These are phyloP conservation scores for Agrostemma githago DNA, from an alignment of 148 eudicot genomes.

Conservation along the genomic window DNA sequence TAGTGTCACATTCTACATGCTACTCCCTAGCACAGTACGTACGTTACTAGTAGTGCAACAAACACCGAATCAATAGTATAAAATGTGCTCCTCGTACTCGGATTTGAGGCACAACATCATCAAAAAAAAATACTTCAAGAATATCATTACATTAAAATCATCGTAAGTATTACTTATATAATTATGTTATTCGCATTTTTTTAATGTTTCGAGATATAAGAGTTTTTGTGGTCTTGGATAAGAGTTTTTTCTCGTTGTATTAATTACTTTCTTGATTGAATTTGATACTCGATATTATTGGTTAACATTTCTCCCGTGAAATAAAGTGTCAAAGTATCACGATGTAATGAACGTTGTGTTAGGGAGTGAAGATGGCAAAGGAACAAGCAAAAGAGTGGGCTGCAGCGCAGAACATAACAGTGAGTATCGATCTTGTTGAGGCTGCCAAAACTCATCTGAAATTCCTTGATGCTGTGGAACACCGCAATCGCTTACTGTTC, in stretches of 20 bases:
- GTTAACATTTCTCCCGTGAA: no score
- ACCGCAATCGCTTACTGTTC: slow-evolving; percentile 58
- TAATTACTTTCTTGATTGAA: no score
- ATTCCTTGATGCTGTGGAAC: slow-evolving; percentile 77
- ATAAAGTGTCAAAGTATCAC: no score
- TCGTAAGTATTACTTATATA: not conserved
- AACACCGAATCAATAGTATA: not conserved
- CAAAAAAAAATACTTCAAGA: not conserved
- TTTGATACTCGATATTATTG: no score
- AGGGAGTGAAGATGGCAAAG: not conserved
- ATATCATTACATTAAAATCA: not conserved
- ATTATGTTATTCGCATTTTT: no score
- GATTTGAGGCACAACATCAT: not conserved
- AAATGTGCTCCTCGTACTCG: not conserved
- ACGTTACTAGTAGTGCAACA: not conserved
- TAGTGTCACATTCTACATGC: not conserved
- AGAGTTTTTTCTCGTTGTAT: no score
- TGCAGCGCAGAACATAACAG: slow-evolving; percentile 58
- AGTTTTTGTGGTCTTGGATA: no score
- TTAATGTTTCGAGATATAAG: no score
- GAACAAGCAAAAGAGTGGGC: slow-evolving; percentile 68
- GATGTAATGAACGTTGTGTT: not conserved
- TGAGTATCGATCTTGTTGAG: slow-evolving; percentile 59
- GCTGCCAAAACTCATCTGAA: slow-evolving; percentile 71
- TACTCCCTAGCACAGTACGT: not conserved